Evolutionary conservation across 2,329 filamentous ascomycete species (phyloP).

Genomic region (Colletotrichum lini): DNA sequence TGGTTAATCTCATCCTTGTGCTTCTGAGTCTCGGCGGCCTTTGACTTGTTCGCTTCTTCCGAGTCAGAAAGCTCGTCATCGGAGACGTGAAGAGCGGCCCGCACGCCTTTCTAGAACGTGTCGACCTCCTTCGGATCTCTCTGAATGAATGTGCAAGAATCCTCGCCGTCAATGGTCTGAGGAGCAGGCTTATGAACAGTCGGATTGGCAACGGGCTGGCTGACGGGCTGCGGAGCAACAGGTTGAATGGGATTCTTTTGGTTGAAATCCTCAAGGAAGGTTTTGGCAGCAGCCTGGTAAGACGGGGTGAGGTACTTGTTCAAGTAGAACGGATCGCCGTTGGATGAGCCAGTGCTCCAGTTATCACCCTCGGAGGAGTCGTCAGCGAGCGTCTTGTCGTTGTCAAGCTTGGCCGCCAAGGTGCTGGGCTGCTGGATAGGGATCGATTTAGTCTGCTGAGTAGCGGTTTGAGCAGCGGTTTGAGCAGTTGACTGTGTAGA

Average conservation of each 20-base stretch:
- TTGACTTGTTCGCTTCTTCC: slow-evolving; percentile 8
- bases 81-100: slow-evolving; percentile 48
- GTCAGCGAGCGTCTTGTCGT: background rate
- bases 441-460: background rate
- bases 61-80: slow-evolving; percentile 48
- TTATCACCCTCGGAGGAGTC: slow-evolving; percentile 11
- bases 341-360: slow-evolving; percentile 13
- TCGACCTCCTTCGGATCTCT: slow-evolving; percentile 46
- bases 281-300: slow-evolving; percentile 14
- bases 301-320: slow-evolving; percentile 18
- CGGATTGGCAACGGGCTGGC: background rate
- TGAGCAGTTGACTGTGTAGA: background rate
- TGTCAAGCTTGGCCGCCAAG: background rate
- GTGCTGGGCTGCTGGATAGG: background rate
- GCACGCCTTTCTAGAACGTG: slow-evolving; percentile 52
- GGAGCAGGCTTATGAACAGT: background rate
- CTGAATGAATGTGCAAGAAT: slow-evolving; percentile 23
- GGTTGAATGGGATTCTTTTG: slow-evolving; percentile 2
- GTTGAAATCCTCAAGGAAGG: slow-evolving; percentile 3
- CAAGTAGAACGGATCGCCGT: slow-evolving; percentile 13
- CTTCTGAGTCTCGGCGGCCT: slow-evolving; percentile 1
- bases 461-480: background rate
- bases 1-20: slow-evolving; percentile 13
- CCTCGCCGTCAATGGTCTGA: background rate
- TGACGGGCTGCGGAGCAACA: too few species aligned